These are phyloP conservation scores for Orbilia quercus DNA, from an alignment of 2,329 filamentous ascomycete genomes.

Conservation along the genomic window DNA sequence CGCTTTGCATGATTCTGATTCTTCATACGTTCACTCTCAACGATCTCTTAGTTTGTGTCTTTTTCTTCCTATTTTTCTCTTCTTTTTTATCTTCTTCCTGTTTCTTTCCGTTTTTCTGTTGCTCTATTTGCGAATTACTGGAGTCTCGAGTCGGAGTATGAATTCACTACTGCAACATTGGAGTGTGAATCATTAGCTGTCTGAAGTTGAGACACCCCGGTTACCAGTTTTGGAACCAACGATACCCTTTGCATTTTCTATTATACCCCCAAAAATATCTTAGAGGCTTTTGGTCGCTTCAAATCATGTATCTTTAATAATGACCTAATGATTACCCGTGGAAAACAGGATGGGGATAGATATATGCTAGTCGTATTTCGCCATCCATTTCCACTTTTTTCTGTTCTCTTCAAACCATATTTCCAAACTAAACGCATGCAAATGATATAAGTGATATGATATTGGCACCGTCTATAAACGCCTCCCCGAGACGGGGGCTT, in stretches of 20 bases:
- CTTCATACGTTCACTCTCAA: too few relatives aligned
- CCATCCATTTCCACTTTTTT: neutral
- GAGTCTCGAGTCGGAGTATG: neutral
- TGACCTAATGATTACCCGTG: conserved; percentile 7
- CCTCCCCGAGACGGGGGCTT: neutral
- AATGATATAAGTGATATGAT: too few relatives aligned
- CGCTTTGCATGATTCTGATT: too few relatives aligned
- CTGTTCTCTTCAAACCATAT: neutral
- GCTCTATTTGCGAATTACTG: neutral
- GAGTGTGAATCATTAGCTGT: conserved; percentile 1
- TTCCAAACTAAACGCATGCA: too few relatives aligned
- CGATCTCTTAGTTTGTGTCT: neutral
- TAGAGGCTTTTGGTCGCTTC: neutral
- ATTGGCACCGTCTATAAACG: neutral
- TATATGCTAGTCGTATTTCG: conserved; percentile 26
- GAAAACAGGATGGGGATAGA: conserved; percentile 15
- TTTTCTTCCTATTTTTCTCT: conserved; percentile 5
- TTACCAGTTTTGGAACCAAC: conserved; percentile 1
- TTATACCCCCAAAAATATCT: neutral
- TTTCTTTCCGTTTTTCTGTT: neutral
- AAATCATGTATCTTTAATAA: conserved; percentile 15
- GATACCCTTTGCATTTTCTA: conserved; percentile 12
- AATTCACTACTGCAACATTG: conserved; percentile 7
- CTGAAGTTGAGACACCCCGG: conserved; percentile 3
- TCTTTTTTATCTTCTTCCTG: neutral